Evolutionary conservation across 805 yeast genomes (phyloP).

Genomic region (Dipodascus geniculatus): DNA sequence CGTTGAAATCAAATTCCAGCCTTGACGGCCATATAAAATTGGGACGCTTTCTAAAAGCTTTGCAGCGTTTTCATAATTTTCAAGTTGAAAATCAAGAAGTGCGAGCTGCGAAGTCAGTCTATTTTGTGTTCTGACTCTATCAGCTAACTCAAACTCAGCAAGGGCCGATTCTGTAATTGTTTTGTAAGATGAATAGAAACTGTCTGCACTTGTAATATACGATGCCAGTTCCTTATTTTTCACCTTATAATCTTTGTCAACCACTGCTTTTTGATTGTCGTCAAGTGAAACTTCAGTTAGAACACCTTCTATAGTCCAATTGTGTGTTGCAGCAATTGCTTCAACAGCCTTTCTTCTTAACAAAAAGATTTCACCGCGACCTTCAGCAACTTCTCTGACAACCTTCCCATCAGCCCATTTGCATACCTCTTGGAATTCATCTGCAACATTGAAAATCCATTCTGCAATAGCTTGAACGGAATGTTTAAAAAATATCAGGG

Average conservation of each 20-base stretch:
- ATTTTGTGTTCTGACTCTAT: slow-evolving; percentile 55
- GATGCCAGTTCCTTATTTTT: slow-evolving; percentile 15
- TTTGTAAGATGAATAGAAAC: slow-evolving; percentile 35
- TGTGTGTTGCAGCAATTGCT: slow-evolving; percentile 17
- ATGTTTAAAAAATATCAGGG: slow-evolving; percentile 16
- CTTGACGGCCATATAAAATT: slow-evolving; percentile 49
- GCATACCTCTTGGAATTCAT: slow-evolving; percentile 25
- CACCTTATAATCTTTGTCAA: slow-evolving; percentile 6
- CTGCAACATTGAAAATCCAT: slow-evolving; percentile 29
- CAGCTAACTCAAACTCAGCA: slow-evolving; percentile 38
- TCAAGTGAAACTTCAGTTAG: slow-evolving; percentile 19
- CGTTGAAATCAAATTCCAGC: slow-evolving; percentile 67
- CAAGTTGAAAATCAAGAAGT: slow-evolving; percentile 44
- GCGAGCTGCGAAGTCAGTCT: slow-evolving; percentile 73
- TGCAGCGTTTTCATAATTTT: slow-evolving; percentile 49
- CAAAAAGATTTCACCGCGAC: slow-evolving; percentile 32
- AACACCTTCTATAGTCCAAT: slow-evolving; percentile 22
- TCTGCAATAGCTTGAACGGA: slow-evolving; percentile 17
- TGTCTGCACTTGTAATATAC: slow-evolving; percentile 23
- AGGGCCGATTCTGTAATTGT: slow-evolving; percentile 45
- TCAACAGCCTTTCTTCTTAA: slow-evolving; percentile 29
- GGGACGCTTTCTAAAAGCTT: slow-evolving; percentile 57
- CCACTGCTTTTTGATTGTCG: slow-evolving; percentile 7
- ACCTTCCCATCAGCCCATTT: neutral
- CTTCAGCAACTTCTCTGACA: slow-evolving; percentile 24